Evolutionary conservation across 495 filamentous ascomycete genomes (phyloP), one percentile per base, ranked within the genome.

Genomic region (Talaromyces adpressus): DNA sequence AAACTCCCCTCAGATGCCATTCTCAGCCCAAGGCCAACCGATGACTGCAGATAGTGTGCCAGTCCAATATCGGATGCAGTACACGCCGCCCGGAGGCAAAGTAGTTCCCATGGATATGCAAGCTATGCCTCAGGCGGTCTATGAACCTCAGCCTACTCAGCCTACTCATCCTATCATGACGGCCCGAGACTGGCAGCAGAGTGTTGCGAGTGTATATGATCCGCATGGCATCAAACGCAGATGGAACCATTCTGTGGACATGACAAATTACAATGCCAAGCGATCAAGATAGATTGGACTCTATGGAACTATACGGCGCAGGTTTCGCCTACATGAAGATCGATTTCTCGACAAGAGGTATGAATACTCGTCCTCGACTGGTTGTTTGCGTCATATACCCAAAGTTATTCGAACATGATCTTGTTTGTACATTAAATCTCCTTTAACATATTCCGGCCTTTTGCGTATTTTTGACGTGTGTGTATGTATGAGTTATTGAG

Each of bases 141-240:
- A 86, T 62, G 79, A 79, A 34, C 73, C 81, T 12, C 77, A 84
- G 16, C 83, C 81, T 6, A 81, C 86, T 14, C 77, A 84, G 16
- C 83, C 81, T 6, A 81, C 86, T 14, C 77, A 84, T 14, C 83
- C 81, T 7, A 81, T 86, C 16, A 91, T 98, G 62, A 96, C 91
- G 12, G 91, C 94, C 11, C 88, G 89, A 64, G 96, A 97, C 85
- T 98, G 94, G 94, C 93, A 96, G 73, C 90, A 96, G 68, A 91
- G 87, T 52, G 93, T 98, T 67, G 93, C 95, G 14, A 91, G 86
- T 69, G 91, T 93, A 1, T 96, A 89, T 75, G 90, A 92, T 64
- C 78, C 80, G 53, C 87, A 87, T 60, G 87, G 87, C 4, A 70
- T 91, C 32, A 96, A 95, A 73, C 80, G 91, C 45, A 77, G 87